A percentile compares a stretch with the other conserved stretches of the same genome.
Evolutionary conservation across 257 asterid genomes (phyloP).

Genomic region (Lantana camara): DNA sequence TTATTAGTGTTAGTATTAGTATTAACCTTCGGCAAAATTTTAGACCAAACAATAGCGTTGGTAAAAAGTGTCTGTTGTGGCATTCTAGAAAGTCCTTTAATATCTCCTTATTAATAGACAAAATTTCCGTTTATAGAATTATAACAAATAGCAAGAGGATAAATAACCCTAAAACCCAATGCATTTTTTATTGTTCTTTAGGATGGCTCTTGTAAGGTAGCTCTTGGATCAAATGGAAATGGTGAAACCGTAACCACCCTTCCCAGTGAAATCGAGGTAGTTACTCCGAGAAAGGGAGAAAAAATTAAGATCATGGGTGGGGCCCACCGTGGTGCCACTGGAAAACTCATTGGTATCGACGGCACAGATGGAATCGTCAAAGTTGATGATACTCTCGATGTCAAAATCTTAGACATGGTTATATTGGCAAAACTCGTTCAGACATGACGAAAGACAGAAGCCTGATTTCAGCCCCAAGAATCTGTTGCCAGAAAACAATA

Average conservation of each 20-base stretch:
- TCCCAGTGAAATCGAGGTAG: slow-evolving; percentile 67
- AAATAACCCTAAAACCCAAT: too few species aligned
- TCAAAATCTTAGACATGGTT: slow-evolving; percentile 79
- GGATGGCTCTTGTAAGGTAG: slow-evolving; percentile 88
- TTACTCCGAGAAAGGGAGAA: slow-evolving; percentile 74
- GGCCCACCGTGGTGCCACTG: slow-evolving; percentile 74
- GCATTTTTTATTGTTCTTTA: slow-evolving; percentile 29
- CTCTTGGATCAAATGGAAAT: slow-evolving; percentile 73
- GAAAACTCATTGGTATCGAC: slow-evolving; percentile 89
- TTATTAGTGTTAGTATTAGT: too few species aligned
- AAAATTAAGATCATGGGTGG: slow-evolving; percentile 92
- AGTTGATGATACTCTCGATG: slow-evolving; percentile 75
- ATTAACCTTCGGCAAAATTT: too few species aligned
- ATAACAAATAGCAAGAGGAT: too few species aligned
- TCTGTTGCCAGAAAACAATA: background rate
- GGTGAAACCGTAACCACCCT: slow-evolving; percentile 62
- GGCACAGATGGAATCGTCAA: slow-evolving; percentile 91
- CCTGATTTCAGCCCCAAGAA: slow-evolving; percentile 7
- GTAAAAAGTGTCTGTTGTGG: background rate
- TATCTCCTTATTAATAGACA: too few species aligned
- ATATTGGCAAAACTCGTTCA: slow-evolving; percentile 70
- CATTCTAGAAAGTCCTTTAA: too few species aligned
- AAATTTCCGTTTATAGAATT: too few species aligned
- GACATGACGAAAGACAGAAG: slow-evolving; percentile 25
- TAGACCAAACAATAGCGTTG: too few species aligned